These are phyloP conservation scores for Suillus tomentosus DNA, from an alignment of 768 basidiomycete genomes.

Conservation along the genomic window DNA sequence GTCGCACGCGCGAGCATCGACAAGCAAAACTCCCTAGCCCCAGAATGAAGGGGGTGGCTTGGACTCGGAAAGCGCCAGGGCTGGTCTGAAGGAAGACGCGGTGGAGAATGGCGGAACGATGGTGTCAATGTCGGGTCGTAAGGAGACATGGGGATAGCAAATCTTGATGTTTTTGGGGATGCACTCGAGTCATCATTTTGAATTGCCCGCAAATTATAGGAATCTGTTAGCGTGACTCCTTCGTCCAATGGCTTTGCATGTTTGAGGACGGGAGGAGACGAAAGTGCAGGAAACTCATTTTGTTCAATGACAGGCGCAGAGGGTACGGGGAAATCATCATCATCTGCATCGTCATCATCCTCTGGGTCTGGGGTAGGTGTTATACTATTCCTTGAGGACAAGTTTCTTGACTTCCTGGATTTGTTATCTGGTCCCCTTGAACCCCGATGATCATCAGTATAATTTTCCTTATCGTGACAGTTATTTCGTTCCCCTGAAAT, in stretches of 20 bases:
- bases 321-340: constrained; percentile 17
- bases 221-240: background rate
- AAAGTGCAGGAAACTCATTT: constrained; percentile 25
- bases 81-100: constrained; percentile 73
- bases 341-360: constrained; percentile 15
- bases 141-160: constrained; percentile 61
- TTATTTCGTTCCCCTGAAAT: constrained; percentile 53
- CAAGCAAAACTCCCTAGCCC: constrained; percentile 62
- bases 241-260: constrained; percentile 7
- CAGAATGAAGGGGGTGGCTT: constrained; percentile 73
- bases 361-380: constrained; percentile 8
- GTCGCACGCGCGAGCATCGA: constrained; percentile 64
- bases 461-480: constrained; percentile 35
- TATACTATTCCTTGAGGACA: constrained; percentile 14
- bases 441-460: constrained; percentile 31
- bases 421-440: constrained; percentile 25
- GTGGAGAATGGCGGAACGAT: constrained; percentile 76
- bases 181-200: constrained; percentile 16
- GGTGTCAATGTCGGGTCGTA: constrained; percentile 77
- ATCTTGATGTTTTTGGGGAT: constrained; percentile 29
- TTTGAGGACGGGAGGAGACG: constrained; percentile 20
- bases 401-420: constrained; percentile 14
- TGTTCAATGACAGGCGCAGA: constrained; percentile 29
- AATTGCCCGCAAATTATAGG: constrained; percentile 8
- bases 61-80: constrained; percentile 84